phyloP scores from a whole-genome alignment of 2,329 filamentous ascomycete genomes.

The Colletotrichum higginsianum region DNA sequence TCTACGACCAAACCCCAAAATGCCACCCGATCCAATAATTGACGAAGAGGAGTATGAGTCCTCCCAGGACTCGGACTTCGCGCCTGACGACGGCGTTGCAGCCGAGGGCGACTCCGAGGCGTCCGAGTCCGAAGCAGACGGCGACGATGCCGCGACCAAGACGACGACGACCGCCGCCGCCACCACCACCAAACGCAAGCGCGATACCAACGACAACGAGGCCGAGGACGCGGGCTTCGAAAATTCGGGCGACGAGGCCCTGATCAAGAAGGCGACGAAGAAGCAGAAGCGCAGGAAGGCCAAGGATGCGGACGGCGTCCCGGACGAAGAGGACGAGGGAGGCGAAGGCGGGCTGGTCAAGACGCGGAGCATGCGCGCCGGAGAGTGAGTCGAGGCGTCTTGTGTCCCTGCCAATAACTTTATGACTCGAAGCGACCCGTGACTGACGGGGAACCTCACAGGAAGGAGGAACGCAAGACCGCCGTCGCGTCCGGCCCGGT shows the following conservation, averaged over 20 bases:
- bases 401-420: neutral
- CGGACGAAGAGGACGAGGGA: conserved; percentile 67
- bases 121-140: conserved; percentile 65
- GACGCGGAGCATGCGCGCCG: conserved; percentile 78
- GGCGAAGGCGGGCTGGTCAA: conserved; percentile 77
- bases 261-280: conserved; percentile 74
- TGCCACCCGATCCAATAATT: conserved; percentile 59
- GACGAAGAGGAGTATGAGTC: conserved; percentile 74
- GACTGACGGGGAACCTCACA: conserved; percentile 45
- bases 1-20: conserved; percentile 47
- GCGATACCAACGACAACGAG: conserved; percentile 48
- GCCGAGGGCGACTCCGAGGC: conserved; percentile 63
- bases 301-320: conserved; percentile 51
- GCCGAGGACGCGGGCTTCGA: conserved; percentile 67
- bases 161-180: neutral
- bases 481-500: conserved; percentile 70
- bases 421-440: neutral
- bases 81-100: conserved; percentile 66
- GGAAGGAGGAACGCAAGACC: conserved; percentile 71
- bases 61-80: conserved; percentile 82
- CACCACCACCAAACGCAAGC: conserved; percentile 52
- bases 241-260: conserved; percentile 81
- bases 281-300: conserved; percentile 61
- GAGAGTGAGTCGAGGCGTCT: conserved; percentile 64
- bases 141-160: conserved; percentile 45